Percentiles rank a stretch among this genome's conserved stretches.
phyloP scores from a whole-genome alignment of 2,329 filamentous ascomycete genomes.

The Fusarium agapanthi region DNA sequence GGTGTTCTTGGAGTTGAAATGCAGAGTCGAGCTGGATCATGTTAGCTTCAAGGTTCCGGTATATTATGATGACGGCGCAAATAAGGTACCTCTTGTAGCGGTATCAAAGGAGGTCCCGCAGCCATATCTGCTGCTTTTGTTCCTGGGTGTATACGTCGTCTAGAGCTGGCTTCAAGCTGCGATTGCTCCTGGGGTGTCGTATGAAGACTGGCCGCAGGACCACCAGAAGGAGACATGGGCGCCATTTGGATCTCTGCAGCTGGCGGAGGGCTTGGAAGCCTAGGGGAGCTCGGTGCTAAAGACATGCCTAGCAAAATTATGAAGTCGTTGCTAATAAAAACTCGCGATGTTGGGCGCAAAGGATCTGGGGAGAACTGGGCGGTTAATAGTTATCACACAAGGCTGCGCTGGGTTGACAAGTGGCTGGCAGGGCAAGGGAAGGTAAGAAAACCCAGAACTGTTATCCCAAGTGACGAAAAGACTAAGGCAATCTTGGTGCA shows the following conservation, averaged over 20 bases:
- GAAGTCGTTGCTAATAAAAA: slow-evolving; percentile 8
- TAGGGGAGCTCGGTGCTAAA: slow-evolving; percentile 80
- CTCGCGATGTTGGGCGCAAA: slow-evolving; percentile 24
- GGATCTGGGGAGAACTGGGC: slow-evolving; percentile 19
- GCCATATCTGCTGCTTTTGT: slow-evolving; percentile 94
- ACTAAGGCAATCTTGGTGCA: neutral
- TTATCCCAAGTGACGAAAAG: neutral
- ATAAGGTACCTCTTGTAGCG: slow-evolving; percentile 76
- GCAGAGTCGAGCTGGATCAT: slow-evolving; percentile 84
- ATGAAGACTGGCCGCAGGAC: slow-evolving; percentile 62
- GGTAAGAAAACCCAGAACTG: neutral
- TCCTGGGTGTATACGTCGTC: slow-evolving; percentile 87
- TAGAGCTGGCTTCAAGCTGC: slow-evolving; percentile 76
- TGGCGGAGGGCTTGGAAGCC: slow-evolving; percentile 93
- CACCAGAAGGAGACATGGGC: slow-evolving; percentile 76
- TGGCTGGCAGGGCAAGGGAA: slow-evolving; percentile 15
- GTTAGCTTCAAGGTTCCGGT: slow-evolving; percentile 17
- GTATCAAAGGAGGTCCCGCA: slow-evolving; percentile 86
- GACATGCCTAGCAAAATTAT: slow-evolving; percentile 54
- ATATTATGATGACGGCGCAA: slow-evolving; percentile 2
- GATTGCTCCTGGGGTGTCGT: slow-evolving; percentile 70
- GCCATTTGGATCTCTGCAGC: slow-evolving; percentile 93
- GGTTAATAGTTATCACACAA: slow-evolving; percentile 21
- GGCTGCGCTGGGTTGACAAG: slow-evolving; percentile 23
- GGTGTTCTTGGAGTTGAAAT: slow-evolving; percentile 96